Base-by-base conservation (phyloP, 176 grass and related monocot genomes). In the Carex littledalei region DNA sequence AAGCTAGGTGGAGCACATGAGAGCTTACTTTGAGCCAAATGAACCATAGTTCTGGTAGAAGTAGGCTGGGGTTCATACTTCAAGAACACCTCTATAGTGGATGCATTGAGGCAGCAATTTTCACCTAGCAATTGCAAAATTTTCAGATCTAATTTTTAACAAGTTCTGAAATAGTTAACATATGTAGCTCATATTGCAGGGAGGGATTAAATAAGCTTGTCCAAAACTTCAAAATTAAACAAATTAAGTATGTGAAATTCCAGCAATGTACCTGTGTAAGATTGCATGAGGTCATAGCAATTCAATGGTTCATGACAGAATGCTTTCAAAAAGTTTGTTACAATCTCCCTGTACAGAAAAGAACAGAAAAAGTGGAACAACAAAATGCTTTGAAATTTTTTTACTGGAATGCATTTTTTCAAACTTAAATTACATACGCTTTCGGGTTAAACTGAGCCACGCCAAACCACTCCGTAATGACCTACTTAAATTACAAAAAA, bases 51-150 rank as follows among this genome's bases (percentile, higher is more conserved):
- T 52, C 90, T 98, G 6, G 90, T 90, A 15, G 96, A 93, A 1
- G 93, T 91, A 21, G 96, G 90, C 77, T 98, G 93, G 12, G 93
- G 96, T 80, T 95, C 96, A 85, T 90, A 94, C 86, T 95, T 24
- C 78, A 98, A 86, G 87, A 95, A 98, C 35, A 84, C 17, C 56
- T 94, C 90, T 6, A 92, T 85, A 2, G 85, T 84, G 6, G 96
- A 95, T n/a, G 64, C 84, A 68, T 95, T 98, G 22, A 98, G 86
- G 85, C 96, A 98, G 81, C 88, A 98, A 61, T 98, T 98, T 2
- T 75, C 85, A 59, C 91, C 91, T 93, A 86, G 52, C 24, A 35
- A 73, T 0, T 31, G 29, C 20, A 20, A 53, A 53, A 79, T 5
- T 43, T 57, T 86, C 50, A 57, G 12, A 31, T 21, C 16, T 24